These are phyloP conservation scores for Quercus lobata DNA, from an alignment of 331 rosid genomes.

Conservation along the genomic window DNA sequence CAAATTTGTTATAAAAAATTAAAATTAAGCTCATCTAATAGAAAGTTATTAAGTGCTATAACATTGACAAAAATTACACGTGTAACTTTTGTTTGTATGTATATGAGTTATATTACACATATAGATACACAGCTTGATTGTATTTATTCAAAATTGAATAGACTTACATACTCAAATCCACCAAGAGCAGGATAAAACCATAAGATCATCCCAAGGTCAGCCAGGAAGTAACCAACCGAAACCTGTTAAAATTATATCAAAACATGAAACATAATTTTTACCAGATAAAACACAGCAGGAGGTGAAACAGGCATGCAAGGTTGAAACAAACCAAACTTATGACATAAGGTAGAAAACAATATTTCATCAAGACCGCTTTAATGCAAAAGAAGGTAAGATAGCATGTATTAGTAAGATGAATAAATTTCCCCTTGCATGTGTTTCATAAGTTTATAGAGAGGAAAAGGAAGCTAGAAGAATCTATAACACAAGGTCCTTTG, in stretches of 20 bases:
- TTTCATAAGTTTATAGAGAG: background rate
- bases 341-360: background rate
- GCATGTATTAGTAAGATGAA: background rate
- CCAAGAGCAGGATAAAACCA: slow-evolving; percentile 92
- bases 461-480: background rate
- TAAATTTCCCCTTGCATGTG: background rate
- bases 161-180: slow-evolving; percentile 95
- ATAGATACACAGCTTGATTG: background rate
- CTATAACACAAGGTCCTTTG: background rate
- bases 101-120: too few species aligned
- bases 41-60: too few species aligned
- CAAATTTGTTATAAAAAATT: too few species aligned
- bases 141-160: slow-evolving; percentile 17
- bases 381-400: background rate
- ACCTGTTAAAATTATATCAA: slow-evolving; percentile 45
- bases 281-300: background rate
- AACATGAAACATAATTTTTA: slow-evolving; percentile 3
- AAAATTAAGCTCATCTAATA: too few species aligned
- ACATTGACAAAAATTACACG: too few species aligned
- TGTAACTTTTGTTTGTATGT: too few species aligned
- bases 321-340: background rate
- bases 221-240: slow-evolving; percentile 85
- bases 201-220: slow-evolving; percentile 85
- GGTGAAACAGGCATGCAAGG: background rate
- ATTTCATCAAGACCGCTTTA: background rate